Conservation (phyloP, 495 filamentous ascomycete genomes). For the Hypoxylon fuscum region DNA sequence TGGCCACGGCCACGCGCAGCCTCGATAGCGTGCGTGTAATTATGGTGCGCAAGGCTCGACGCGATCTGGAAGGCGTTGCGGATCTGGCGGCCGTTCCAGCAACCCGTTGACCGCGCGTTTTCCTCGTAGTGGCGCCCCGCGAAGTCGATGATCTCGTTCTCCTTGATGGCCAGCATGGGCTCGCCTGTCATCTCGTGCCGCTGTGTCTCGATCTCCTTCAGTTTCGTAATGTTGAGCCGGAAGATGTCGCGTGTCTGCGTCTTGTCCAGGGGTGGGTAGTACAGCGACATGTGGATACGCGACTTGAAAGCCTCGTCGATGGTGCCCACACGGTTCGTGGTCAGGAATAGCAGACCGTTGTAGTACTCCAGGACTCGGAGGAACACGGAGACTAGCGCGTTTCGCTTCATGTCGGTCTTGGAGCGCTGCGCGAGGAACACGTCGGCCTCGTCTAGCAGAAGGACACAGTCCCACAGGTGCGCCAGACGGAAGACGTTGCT, state of each 20-base stretch:
- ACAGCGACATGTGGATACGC: slow-evolving; percentile 57
- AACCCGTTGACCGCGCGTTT: slow-evolving; percentile 22
- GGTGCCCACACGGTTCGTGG: slow-evolving; percentile 59
- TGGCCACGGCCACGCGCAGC: slow-evolving; percentile 48
- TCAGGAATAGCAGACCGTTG: slow-evolving; percentile 61
- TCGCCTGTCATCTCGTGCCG: slow-evolving; percentile 38
- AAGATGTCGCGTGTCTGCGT: slow-evolving; percentile 82
- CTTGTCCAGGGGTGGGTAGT: slow-evolving; percentile 69
- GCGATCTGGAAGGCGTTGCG: slow-evolving; percentile 68
- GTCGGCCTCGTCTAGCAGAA: slow-evolving; percentile 65
- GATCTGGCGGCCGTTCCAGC: slow-evolving; percentile 67
- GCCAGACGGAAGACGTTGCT: slow-evolving; percentile 61
- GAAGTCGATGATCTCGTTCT: slow-evolving; percentile 64
- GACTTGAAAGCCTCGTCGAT: slow-evolving; percentile 63
- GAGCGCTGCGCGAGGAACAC: slow-evolving; percentile 59
- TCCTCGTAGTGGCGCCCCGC: slow-evolving; percentile 66
- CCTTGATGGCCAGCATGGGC: slow-evolving; percentile 39
- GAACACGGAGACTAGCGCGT: slow-evolving; percentile 63
- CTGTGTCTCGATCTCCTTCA: slow-evolving; percentile 64
- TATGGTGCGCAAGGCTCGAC: slow-evolving; percentile 68
- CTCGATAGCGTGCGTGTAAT: slow-evolving; percentile 53
- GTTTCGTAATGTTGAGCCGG: slow-evolving; percentile 73
- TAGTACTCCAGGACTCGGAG: slow-evolving; percentile 63
- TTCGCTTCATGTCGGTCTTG: slow-evolving; percentile 56
- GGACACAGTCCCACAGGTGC: slow-evolving; percentile 63